Percentiles rank a stretch among this genome's conserved stretches.
Evolutionary conservation across 257 asterid species (phyloP).

Genomic region (Voacanga thouarsii): DNA sequence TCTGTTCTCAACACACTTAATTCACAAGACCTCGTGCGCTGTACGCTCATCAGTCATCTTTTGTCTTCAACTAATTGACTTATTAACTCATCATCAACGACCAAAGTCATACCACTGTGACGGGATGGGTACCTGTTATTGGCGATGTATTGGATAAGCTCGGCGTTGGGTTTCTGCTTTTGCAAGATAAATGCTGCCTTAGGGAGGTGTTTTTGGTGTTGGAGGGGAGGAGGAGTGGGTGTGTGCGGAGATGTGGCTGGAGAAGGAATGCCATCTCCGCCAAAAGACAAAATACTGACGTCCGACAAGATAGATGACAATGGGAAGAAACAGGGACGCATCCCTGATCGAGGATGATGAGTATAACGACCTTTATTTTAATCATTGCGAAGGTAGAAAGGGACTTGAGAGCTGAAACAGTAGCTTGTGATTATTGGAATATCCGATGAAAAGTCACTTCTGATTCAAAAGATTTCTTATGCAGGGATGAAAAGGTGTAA

Average conservation of each 20-base stretch:
- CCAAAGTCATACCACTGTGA: no score
- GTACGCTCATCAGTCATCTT: no score
- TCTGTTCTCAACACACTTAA: background rate
- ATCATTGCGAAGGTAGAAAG: background rate
- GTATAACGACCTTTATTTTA: background rate
- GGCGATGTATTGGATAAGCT: no score
- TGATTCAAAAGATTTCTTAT: background rate
- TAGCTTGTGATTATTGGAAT: constrained; percentile 4
- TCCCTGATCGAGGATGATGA: background rate
- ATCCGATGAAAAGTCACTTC: constrained; percentile 14
- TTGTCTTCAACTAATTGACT: no score
- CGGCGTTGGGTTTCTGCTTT: no score
- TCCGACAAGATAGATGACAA: background rate
- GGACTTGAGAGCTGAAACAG: constrained; percentile 1
- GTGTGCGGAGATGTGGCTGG: no score
- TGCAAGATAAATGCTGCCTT: no score
- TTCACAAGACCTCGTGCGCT: no score
- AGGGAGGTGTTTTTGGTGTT: no score
- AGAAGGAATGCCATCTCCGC: background rate
- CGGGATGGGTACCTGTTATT: no score
- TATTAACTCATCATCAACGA: no score
- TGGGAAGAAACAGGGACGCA: background rate
- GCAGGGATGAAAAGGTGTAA: background rate
- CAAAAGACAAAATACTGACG: background rate
- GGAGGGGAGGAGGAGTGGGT: no score